A percentile compares a stretch with the other conserved stretches of the same genome.
Conservation (phyloP, 2,329 filamentous ascomycete genomes). For the Talaromyces rugulosus region DNA sequence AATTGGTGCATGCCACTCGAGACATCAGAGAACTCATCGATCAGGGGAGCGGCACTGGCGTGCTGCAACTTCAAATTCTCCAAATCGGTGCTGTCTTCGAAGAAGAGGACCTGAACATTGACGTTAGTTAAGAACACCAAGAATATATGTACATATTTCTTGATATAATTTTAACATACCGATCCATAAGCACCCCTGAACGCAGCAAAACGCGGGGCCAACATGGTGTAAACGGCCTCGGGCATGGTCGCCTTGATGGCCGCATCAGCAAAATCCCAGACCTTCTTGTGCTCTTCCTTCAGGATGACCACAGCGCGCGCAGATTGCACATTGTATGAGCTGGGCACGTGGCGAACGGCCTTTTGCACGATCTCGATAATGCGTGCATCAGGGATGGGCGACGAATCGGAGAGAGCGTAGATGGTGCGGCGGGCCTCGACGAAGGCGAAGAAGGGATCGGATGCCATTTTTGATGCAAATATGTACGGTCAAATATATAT, state of each 20-base stretch:
- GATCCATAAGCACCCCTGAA: slow-evolving; percentile 74
- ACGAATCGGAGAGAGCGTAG: slow-evolving; percentile 24
- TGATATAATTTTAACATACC: slow-evolving; percentile 42
- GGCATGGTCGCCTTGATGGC: slow-evolving; percentile 62
- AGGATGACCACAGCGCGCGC: slow-evolving; percentile 62
- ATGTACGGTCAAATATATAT: neutral
- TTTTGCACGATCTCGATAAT: slow-evolving; percentile 25
- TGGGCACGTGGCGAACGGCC: slow-evolving; percentile 69
- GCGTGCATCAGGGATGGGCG: slow-evolving; percentile 25
- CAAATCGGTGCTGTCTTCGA: slow-evolving; percentile 7
- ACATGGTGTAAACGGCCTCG: slow-evolving; percentile 40
- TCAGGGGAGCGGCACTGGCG: neutral
- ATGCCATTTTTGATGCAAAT: neutral
- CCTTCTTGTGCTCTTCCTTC: slow-evolving; percentile 73
- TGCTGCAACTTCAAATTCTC: slow-evolving; percentile 2
- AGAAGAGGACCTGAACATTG: slow-evolving; percentile 7
- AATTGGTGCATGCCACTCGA: slow-evolving; percentile 10
- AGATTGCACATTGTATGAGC: neutral
- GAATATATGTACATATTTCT: neutral
- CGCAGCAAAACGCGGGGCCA: slow-evolving; percentile 29
- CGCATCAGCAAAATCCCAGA: slow-evolving; percentile 65
- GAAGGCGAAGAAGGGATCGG: slow-evolving; percentile 20
- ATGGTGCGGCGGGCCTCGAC: slow-evolving; percentile 26
- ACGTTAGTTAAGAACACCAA: neutral
- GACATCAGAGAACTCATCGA: slow-evolving; percentile 8